Percentiles rank a stretch among this genome's conserved stretches.
These are phyloP conservation scores for Leccinum imitatum DNA, from an alignment of 768 basidiomycete genomes.

Conservation along the genomic window DNA sequence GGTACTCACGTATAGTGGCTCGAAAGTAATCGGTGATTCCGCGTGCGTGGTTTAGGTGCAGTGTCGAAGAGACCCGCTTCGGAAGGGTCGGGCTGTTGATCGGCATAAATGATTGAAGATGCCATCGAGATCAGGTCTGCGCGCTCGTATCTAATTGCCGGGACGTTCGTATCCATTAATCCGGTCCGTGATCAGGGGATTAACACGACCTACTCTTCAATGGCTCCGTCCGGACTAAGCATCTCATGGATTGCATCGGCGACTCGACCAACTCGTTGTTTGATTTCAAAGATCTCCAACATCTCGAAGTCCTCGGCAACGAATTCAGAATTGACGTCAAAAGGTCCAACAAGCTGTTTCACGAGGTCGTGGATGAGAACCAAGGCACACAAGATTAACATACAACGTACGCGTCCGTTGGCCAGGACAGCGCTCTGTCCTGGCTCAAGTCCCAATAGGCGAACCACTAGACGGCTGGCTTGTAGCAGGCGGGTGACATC, in stretches of 20 bases:
- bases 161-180: slow-evolving; percentile 2
- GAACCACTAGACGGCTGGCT: slow-evolving; percentile 46
- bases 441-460: slow-evolving; percentile 56
- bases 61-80: slow-evolving; percentile 72
- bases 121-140: slow-evolving; percentile 63
- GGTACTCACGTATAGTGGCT: slow-evolving; percentile 62
- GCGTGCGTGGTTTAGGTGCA: slow-evolving; percentile 55
- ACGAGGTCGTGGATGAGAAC: slow-evolving; percentile 6
- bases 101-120: slow-evolving; percentile 70
- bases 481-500: slow-evolving; percentile 38
- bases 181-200: neutral
- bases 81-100: slow-evolving; percentile 70
- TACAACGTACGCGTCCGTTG: slow-evolving; percentile 75
- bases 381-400: neutral
- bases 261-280: slow-evolving; percentile 68
- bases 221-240: slow-evolving; percentile 35
- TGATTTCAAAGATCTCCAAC: slow-evolving; percentile 72
- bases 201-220: slow-evolving; percentile 42
- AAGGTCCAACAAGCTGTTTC: slow-evolving; percentile 72
- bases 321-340: slow-evolving; percentile 55
- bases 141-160: slow-evolving; percentile 44
- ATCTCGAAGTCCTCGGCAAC: slow-evolving; percentile 66
- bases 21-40: slow-evolving; percentile 59
- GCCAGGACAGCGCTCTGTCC: slow-evolving; percentile 66
- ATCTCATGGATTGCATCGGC: slow-evolving; percentile 61